Conservation (phyloP, 2,329 filamentous ascomycete species). For the Diaporthe nobilis region DNA sequence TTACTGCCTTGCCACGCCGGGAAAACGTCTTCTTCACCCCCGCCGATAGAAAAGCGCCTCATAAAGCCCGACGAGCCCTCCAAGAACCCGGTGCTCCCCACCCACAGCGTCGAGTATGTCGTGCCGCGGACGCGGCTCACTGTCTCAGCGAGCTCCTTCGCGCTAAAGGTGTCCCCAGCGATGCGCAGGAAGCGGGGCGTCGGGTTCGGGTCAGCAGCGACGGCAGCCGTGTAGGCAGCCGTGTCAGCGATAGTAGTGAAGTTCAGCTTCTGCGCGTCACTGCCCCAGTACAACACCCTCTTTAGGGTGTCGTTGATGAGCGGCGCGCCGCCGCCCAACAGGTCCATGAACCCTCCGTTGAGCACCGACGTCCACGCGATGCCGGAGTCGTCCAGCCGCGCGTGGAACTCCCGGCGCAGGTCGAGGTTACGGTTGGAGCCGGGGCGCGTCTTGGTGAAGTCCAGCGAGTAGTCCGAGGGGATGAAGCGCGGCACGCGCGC, state of each 20-base stretch:
- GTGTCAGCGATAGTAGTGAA: conserved; percentile 44
- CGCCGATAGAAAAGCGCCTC: conserved; percentile 39
- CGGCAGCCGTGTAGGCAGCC: conserved; percentile 43
- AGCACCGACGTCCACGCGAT: conserved; percentile 43
- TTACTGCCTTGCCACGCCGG: conserved; percentile 44
- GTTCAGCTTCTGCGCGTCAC: conserved; percentile 39
- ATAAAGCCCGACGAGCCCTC: conserved; percentile 35
- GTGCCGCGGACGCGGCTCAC: conserved; percentile 27
- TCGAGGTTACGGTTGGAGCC: conserved; percentile 45
- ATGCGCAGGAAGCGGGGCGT: conserved; percentile 44
- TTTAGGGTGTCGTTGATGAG: conserved; percentile 36
- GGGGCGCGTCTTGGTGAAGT: conserved; percentile 43
- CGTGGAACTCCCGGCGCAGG: conserved; percentile 43
- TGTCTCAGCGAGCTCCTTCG: conserved; percentile 36
- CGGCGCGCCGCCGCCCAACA: conserved; percentile 33
- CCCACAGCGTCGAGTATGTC: conserved; percentile 38
- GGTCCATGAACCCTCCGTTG: conserved; percentile 43
- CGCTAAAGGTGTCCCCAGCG: conserved; percentile 39
- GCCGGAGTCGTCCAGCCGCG: conserved; percentile 39
- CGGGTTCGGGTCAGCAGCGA: conserved; percentile 41
- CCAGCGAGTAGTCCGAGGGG: conserved; percentile 66
- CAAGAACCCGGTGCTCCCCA: conserved; percentile 41
- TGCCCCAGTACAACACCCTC: conserved; percentile 40
- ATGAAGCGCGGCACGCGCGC: conserved; percentile 74
- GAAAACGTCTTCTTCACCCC: conserved; percentile 38